Base-by-base conservation (phyloP, 2,329 filamentous ascomycete genomes). In the Aspergillus awamori region DNA sequence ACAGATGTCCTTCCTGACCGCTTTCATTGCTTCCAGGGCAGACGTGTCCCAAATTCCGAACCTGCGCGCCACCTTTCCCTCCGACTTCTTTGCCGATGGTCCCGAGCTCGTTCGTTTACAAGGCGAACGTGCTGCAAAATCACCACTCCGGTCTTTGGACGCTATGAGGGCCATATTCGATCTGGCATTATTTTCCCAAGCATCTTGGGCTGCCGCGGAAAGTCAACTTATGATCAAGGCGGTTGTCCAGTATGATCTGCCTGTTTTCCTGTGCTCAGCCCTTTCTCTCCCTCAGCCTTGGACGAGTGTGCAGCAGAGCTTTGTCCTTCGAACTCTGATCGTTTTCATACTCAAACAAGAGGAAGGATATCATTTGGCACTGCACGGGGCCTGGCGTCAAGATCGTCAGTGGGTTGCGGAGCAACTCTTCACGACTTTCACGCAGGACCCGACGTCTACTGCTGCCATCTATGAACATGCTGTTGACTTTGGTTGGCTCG, bases 1-100 rank as follows among this genome's bases (percentile, higher is more conserved):
- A 0, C 94, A 98, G 66, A 81, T 99, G 38, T 96, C 93, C n/a
- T 97, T 98, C 74, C 86, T 98, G 57, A 89, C 90, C 65, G 93
- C 93, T 17, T 97, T 94, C 74, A 84, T 94, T 22, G 91, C 90
- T 4, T 84, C 93, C 59, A 86, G 85, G 11, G 83, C 97, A 26
- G 93, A 98, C 74, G 90, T 92, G 3, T 90, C 88, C 11, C 90
- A 90, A 38, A 95, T 98, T 61, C 94, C 93, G 0, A 87, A 89
- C 36, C 84, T 98, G 38, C 86, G 91, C 59, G 85, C 87, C 24
- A 92, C 92, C 2, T 96, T 97, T 72, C 87, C 87, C 2, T 65
- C 83, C 30, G 83, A 86, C 54, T 85, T 89, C 45, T 90, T 89
- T 69, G 81, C 83, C 54, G 83, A 84, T 59, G 84, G 84, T 6